Percentiles rank a stretch among this genome's conserved stretches.
Evolutionary conservation across 768 basidiomycete genomes (phyloP).

Genomic region (Gloeophyllum trabeum): DNA sequence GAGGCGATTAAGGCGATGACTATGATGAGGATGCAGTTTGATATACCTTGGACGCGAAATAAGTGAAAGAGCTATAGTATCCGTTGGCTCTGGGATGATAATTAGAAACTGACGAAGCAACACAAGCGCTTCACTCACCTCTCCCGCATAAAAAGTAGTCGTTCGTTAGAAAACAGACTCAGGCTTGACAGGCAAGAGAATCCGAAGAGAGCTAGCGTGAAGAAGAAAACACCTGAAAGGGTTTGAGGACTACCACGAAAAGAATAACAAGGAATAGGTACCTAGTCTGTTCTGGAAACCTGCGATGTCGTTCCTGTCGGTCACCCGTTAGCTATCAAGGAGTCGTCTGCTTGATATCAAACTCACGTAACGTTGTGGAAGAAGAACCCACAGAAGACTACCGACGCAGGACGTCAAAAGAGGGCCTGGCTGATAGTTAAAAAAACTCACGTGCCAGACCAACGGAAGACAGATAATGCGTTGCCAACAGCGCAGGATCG

Average conservation of each 20-base stretch:
- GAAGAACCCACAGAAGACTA: constrained; percentile 89
- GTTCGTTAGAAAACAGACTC: constrained; percentile 88
- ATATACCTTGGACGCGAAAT: constrained; percentile 84
- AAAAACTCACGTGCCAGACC: constrained; percentile 62
- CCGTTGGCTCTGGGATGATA: constrained; percentile 67
- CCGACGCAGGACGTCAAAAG: constrained; percentile 2
- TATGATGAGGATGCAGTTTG: background rate
- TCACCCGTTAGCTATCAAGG: too few species aligned
- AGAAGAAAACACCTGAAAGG: constrained; percentile 81
- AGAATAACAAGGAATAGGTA: constrained; percentile 14
- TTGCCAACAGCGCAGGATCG: constrained; percentile 82
- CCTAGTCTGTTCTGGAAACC: constrained; percentile 95
- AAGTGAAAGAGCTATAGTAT: constrained; percentile 94
- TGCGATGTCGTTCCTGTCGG: constrained; percentile 85
- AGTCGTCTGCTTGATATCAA: too few species aligned
- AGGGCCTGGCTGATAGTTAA: background rate
- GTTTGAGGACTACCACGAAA: background rate
- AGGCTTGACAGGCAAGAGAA: constrained; percentile 95
- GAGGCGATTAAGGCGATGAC: background rate
- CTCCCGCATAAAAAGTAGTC: constrained; percentile 97
- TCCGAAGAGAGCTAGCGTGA: constrained; percentile 91
- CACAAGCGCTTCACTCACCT: constrained; percentile 35
- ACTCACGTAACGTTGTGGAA: constrained; percentile 76
- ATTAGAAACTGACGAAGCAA: constrained; percentile 1
- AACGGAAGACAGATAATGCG: constrained; percentile 84